phyloP scores from a whole-genome alignment of 176 grass and related monocot genomes.

The Juncus effusus region DNA sequence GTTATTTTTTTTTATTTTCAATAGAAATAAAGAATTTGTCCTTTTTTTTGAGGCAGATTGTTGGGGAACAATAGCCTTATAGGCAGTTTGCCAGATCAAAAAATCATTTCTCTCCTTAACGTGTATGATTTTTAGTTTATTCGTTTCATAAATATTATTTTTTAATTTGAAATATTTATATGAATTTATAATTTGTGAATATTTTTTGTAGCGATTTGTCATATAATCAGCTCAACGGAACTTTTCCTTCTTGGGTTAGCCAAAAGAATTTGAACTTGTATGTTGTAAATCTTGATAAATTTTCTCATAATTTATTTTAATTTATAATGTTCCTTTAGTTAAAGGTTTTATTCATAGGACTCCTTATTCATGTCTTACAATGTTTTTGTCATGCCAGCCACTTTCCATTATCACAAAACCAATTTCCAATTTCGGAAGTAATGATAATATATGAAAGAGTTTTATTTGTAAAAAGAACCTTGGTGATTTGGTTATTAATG shows the following conservation, averaged over 20 bases:
- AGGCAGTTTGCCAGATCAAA: constrained; percentile 59
- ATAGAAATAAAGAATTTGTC: neutral
- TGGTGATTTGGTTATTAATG: neutral
- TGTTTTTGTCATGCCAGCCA: too few relatives aligned
- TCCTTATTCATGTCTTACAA: too few relatives aligned
- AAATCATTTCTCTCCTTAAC: constrained; percentile 33
- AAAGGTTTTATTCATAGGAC: too few relatives aligned
- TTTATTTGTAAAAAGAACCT: neutral
- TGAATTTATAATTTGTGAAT: too few relatives aligned
- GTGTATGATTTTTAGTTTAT: constrained; percentile 37
- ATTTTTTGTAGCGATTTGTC: constrained; percentile 69
- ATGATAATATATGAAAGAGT: too few relatives aligned
- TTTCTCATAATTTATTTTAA: constrained; percentile 1
- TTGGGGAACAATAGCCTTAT: constrained; percentile 80
- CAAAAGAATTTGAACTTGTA: constrained; percentile 50
- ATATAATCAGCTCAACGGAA: constrained; percentile 69
- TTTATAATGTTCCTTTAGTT: too few relatives aligned
- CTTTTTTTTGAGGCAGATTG: constrained; percentile 46
- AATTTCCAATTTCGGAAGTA: too few relatives aligned
- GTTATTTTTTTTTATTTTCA: neutral
- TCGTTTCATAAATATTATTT: too few relatives aligned
- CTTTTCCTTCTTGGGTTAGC: constrained; percentile 66
- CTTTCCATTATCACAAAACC: too few relatives aligned
- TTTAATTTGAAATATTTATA: too few relatives aligned
- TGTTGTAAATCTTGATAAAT: constrained; percentile 15